Evolutionary conservation across 2,329 filamentous ascomycete species (phyloP).

Genomic region (Xylariaceae sp.): DNA sequence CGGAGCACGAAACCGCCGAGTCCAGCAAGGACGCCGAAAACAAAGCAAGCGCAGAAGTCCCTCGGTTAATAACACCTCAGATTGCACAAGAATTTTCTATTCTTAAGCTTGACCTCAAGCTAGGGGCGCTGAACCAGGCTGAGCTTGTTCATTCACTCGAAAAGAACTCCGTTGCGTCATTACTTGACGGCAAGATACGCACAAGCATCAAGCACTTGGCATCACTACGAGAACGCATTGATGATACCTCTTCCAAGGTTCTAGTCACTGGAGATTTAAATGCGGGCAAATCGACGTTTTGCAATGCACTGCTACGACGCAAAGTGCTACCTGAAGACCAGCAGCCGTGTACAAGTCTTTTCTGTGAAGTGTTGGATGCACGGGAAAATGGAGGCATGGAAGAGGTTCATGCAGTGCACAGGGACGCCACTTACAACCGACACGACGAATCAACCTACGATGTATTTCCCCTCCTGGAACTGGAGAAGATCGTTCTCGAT

Average conservation of each 20-base stretch:
- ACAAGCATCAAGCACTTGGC: constrained; percentile 91
- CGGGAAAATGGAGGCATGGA: constrained; percentile 90
- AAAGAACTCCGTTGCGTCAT: constrained; percentile 85
- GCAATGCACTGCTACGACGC: constrained; percentile 91
- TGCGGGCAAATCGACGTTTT: constrained; percentile 98
- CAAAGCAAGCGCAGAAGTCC: constrained; percentile 66
- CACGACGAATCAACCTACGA: constrained; percentile 95
- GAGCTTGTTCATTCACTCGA: constrained; percentile 95
- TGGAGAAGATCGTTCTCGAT: constrained; percentile 90
- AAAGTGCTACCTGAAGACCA: constrained; percentile 97
- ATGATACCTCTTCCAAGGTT: constrained; percentile 97
- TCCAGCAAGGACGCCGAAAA: constrained; percentile 75
- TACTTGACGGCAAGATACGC: constrained; percentile 92
- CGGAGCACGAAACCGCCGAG: constrained; percentile 67
- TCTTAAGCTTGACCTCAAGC: constrained; percentile 90
- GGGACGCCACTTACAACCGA: constrained; percentile 78
- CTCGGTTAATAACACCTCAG: constrained; percentile 86
- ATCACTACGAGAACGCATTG: constrained; percentile 88
- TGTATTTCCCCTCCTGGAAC: constrained; percentile 76
- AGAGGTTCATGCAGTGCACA: constrained; percentile 94
- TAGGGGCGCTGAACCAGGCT: constrained; percentile 83
- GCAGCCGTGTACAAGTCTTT: constrained; percentile 97
- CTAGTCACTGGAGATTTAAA: constrained; percentile 95
- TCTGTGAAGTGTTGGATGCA: constrained; percentile 94
- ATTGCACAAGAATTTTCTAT: constrained; percentile 96